These are phyloP conservation scores for Nigrospora oryzae DNA, from an alignment of 2,329 filamentous ascomycete genomes.

Conservation along the genomic window DNA sequence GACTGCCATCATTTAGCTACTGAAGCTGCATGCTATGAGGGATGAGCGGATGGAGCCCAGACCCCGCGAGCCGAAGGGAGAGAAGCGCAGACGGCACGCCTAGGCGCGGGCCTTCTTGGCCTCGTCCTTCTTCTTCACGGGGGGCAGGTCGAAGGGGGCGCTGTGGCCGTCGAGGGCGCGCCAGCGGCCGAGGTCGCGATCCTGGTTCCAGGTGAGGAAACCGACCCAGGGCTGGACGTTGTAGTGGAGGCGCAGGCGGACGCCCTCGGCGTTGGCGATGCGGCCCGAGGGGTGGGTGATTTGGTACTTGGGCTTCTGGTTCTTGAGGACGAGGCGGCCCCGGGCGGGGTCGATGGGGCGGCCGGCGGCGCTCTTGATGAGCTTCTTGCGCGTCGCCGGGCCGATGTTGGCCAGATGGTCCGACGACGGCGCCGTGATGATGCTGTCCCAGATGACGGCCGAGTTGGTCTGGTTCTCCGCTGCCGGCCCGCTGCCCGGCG, in stretches of 20 bases:
- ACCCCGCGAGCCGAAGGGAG: background rate
- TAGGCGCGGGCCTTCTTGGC: constrained; percentile 12
- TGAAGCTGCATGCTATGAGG: no score
- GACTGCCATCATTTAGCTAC: no score
- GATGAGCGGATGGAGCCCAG: no score
- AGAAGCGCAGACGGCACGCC: background rate
- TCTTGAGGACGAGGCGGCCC: constrained; percentile 68
- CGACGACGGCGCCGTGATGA: constrained; percentile 70
- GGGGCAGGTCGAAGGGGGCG: constrained; percentile 55
- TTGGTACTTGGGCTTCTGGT: constrained; percentile 92
- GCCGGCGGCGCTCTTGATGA: constrained; percentile 48
- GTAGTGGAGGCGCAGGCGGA: constrained; percentile 77
- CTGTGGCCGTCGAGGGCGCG: constrained; percentile 57
- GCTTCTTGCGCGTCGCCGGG: constrained; percentile 52
- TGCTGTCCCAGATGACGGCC: constrained; percentile 91
- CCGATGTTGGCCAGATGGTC: constrained; percentile 54
- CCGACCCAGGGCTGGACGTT: constrained; percentile 98
- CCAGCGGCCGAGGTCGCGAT: constrained; percentile 51
- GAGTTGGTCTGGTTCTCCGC: constrained; percentile 44
- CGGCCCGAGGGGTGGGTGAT: constrained; percentile 83
- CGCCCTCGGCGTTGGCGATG: constrained; percentile 65
- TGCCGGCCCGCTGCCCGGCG: constrained; percentile 19
- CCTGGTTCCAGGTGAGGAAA: constrained; percentile 70
- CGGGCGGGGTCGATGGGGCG: constrained; percentile 53
- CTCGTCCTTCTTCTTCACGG: constrained; percentile 51